phyloP scores from a whole-genome alignment of 257 asterid species.

The Nicotiana benthamiana region DNA sequence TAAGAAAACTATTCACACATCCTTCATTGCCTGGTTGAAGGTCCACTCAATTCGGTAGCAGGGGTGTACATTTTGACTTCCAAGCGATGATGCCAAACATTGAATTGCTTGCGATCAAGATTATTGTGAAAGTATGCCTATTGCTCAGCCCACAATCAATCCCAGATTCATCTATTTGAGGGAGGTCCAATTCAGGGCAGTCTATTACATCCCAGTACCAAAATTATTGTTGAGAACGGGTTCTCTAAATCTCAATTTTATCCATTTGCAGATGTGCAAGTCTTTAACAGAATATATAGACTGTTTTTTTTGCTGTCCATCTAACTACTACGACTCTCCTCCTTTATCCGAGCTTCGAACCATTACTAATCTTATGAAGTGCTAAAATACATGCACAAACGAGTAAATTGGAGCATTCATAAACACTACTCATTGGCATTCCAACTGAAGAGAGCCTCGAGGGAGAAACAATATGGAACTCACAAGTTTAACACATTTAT shows the following conservation, averaged over 20 bases:
- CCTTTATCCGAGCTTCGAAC: background rate
- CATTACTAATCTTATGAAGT: background rate
- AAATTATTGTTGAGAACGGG: background rate
- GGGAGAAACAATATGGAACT: background rate
- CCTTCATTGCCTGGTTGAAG: too few relatives aligned
- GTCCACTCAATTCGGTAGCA: too few relatives aligned
- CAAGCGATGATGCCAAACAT: too few relatives aligned
- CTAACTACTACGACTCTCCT: background rate
- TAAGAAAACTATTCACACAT: too few relatives aligned
- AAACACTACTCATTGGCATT: background rate
- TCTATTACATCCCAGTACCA: background rate
- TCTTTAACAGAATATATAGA: background rate
- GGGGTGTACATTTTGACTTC: too few relatives aligned
- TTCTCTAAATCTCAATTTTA: background rate
- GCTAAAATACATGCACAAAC: background rate
- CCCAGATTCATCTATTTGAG: too few relatives aligned
- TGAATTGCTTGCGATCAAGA: too few relatives aligned
- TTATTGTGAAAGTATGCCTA: too few relatives aligned
- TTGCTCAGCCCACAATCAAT: too few relatives aligned
- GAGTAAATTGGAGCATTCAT: background rate
- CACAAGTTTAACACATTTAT: background rate
- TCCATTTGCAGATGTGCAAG: background rate
- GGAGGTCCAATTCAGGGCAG: background rate
- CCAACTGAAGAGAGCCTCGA: background rate
- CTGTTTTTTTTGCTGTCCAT: background rate